phyloP scores from a whole-genome alignment of 1,284 basidiomycete genomes.

The Meira nashicola region DNA sequence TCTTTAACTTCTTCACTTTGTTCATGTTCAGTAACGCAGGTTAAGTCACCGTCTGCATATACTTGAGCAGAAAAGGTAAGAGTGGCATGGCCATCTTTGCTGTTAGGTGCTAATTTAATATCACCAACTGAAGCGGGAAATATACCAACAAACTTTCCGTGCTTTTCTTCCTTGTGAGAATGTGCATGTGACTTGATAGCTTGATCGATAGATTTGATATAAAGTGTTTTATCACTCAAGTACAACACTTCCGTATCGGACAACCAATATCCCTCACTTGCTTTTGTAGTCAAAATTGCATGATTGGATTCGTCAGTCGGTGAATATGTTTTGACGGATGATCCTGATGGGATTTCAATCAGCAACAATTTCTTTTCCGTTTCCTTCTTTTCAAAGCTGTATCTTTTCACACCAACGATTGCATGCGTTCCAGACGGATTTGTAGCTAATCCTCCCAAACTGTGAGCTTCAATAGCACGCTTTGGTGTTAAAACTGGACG shows the following conservation, averaged over 20 bases:
- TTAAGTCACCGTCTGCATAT: slow-evolving; percentile 30
- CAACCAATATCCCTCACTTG: slow-evolving; percentile 11
- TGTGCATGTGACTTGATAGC: not conserved
- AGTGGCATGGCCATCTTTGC: slow-evolving; percentile 2
- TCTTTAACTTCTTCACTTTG: slow-evolving; percentile 12
- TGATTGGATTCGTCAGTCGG: not conserved
- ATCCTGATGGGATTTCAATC: not conserved
- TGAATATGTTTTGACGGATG: not conserved
- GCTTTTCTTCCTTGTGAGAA: not conserved
- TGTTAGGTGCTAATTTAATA: not conserved
- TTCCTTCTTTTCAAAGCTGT: not conserved
- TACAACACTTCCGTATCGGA: slow-evolving; percentile 10
- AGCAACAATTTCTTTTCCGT: not conserved
- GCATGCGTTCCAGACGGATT: slow-evolving; percentile 6
- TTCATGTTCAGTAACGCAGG: slow-evolving; percentile 20
- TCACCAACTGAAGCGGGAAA: slow-evolving; percentile 8
- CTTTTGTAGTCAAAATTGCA: slow-evolving; percentile 4
- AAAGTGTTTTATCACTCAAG: not conserved
- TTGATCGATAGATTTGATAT: not conserved
- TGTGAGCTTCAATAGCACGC: too few relatives aligned
- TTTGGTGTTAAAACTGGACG: too few relatives aligned
- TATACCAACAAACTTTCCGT: not conserved
- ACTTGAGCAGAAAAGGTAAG: slow-evolving; percentile 32
- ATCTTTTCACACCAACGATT: not conserved
- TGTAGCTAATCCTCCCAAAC: not conserved